Base-by-base conservation (phyloP, 1,284 basidiomycete species). In the Waitea zeae region DNA sequence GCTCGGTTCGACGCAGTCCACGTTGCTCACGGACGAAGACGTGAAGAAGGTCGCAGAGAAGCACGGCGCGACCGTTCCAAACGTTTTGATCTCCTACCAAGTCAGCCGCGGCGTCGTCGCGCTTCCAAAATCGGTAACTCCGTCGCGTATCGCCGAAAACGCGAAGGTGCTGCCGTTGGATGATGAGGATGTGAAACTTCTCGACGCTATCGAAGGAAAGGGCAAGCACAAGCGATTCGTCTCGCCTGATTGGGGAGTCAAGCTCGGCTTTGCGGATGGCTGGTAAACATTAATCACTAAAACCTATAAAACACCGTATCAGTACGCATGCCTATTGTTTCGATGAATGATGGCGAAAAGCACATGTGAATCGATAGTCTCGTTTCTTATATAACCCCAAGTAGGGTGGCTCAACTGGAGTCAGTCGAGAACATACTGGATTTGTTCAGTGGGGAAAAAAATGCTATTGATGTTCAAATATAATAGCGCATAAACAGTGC, bases 71-170 rank as follows among this genome's bases (percentile, higher is more conserved):
- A n/a, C n/a, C n/a, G n/a, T n/a, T 53, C 78, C 24, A 55, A 66
- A 28, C 59, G 70, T 1, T 59, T 76, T 2, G 76, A 80, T 39
- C 61, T 84, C 15, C 53, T 79, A n/a, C 51, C 79, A 20, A 74
- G 70, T n/a, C 78, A 71, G 49, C 61, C 72, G 22, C 46, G 67
- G 66, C 33, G 59, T 72, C 37, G 62, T 81, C 18, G 68, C 72
- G 18, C 62, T 88, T 20, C 71, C 81, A 9, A 86, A 84, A 57
- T 83, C 71, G 17, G 80, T 86, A 34, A 89, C 71, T 0, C 69
- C 72, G 22, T 50, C 62, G 26, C 74, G 88, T 36, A 84, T 90
- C 51, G 57, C 62, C 26, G 56, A 70, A 9, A 90, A 92, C 57
- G 50, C 57, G 20, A 53, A 60, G 38, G 67, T 64, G 45, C 58